Conservation (phyloP, 805 yeast species). For the Sugiyamaella mastotermitis region DNA sequence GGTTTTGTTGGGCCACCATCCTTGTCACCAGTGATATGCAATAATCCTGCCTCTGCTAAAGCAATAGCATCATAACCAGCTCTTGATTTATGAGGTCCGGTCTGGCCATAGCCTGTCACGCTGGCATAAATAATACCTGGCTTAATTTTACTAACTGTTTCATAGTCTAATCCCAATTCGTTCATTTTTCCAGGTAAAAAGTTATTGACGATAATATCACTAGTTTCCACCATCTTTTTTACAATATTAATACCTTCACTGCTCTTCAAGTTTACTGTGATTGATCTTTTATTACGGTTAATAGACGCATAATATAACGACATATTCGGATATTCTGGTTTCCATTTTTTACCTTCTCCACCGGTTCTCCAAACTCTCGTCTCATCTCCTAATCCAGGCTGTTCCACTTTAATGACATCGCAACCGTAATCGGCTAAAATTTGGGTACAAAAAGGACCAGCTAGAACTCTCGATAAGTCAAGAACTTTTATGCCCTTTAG, state of each 20-base stretch:
- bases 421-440: conserved; percentile 37
- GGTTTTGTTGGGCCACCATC: conserved; percentile 36
- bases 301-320: conserved; percentile 33
- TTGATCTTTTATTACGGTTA: conserved; percentile 33
- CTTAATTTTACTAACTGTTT: conserved; percentile 21
- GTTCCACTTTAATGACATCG: conserved; percentile 35
- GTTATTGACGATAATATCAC: conserved; percentile 35
- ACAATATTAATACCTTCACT: conserved; percentile 29
- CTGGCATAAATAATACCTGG: conserved; percentile 32
- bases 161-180: conserved; percentile 31
- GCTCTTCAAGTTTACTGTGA: conserved; percentile 31
- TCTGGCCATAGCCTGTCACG: conserved; percentile 37
- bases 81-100: conserved; percentile 32
- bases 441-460: conserved; percentile 37
- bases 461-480: conserved; percentile 37
- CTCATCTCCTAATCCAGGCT: conserved; percentile 36
- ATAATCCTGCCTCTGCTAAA: conserved; percentile 37
- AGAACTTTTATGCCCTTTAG: conserved; percentile 30
- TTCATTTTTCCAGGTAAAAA: conserved; percentile 32
- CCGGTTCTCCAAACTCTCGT: conserved; percentile 37
- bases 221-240: conserved; percentile 21
- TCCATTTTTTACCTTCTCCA: conserved; percentile 21
- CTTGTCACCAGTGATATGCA: conserved; percentile 38
- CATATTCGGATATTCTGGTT: conserved; percentile 18
- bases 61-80: conserved; percentile 41